Percentiles rank a stretch among this genome's conserved stretches.
These are phyloP conservation scores for Leccinum huronense DNA, from an alignment of 1,284 basidiomycete genomes.

Conservation along the genomic window DNA sequence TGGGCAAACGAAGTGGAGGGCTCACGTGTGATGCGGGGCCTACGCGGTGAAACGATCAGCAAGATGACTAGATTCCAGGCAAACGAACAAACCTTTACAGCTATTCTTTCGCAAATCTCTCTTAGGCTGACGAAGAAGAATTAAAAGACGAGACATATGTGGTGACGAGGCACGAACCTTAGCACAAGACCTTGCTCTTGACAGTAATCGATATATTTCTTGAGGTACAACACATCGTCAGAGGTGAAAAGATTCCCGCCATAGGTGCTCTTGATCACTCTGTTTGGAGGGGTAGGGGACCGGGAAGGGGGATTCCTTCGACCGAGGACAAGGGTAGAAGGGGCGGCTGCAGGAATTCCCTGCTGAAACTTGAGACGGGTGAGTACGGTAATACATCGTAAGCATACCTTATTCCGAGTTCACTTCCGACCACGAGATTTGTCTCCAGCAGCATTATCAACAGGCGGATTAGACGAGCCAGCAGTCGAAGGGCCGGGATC, in stretches of 20 bases:
- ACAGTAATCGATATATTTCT: conserved; percentile 82
- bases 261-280: conserved; percentile 82
- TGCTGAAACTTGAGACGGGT: conserved; percentile 24
- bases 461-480: conserved; percentile 29
- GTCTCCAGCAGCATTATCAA: conserved; percentile 33
- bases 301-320: conserved; percentile 63
- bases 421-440: conserved; percentile 61
- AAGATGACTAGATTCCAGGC: background rate
- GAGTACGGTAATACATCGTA: background rate
- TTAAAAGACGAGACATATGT: background rate
- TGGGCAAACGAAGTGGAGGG: conserved; percentile 1
- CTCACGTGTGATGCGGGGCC: conserved; percentile 82
- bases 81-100: conserved; percentile 57
- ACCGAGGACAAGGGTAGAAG: conserved; percentile 62
- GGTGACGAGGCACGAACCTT: conserved; percentile 44
- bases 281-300: conserved; percentile 74
- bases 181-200: conserved; percentile 78
- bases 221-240: conserved; percentile 75
- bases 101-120: conserved; percentile 81
- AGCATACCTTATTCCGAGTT: conserved; percentile 51
- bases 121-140: conserved; percentile 49
- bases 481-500: conserved; percentile 46
- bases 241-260: conserved; percentile 80
- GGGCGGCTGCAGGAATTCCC: conserved; percentile 60
- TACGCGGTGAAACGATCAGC: conserved; percentile 29